Percentiles rank a stretch among this genome's conserved stretches.
These are phyloP conservation scores for Uromyces viciae-fabae DNA, from an alignment of 1,284 basidiomycete genomes.

Conservation along the genomic window DNA sequence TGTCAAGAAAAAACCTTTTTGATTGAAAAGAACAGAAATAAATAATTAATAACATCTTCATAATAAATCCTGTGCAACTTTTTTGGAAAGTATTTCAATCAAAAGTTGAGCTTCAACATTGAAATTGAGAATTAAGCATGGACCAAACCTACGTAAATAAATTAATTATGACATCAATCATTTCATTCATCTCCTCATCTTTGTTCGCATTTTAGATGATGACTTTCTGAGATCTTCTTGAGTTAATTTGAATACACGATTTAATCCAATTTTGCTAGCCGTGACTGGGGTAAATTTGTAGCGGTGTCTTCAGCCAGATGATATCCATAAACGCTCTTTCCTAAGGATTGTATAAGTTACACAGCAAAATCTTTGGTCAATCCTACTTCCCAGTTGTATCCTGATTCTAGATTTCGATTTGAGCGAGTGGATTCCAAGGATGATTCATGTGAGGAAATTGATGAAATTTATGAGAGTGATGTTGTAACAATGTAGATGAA, in stretches of 20 bases:
- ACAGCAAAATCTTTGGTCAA: slow-evolving; percentile 69
- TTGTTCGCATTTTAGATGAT: background rate
- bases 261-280: slow-evolving; percentile 70
- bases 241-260: slow-evolving; percentile 67
- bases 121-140: slow-evolving; percentile 43
- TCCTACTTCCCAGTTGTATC: slow-evolving; percentile 47
- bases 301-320: slow-evolving; percentile 86
- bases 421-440: slow-evolving; percentile 48
- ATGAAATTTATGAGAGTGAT: too few relatives aligned
- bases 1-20: too few relatives aligned
- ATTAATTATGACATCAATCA: slow-evolving; percentile 52
- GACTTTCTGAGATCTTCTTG: slow-evolving; percentile 37
- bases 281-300: slow-evolving; percentile 73
- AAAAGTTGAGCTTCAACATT: slow-evolving; percentile 38
- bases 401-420: slow-evolving; percentile 25
- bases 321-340: slow-evolving; percentile 82
- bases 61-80: slow-evolving; percentile 57
- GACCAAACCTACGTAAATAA: slow-evolving; percentile 53
- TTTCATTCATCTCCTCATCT: slow-evolving; percentile 52
- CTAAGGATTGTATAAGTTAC: slow-evolving; percentile 74
- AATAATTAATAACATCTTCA: slow-evolving; percentile 56
- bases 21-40: too few relatives aligned
- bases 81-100: slow-evolving; percentile 53
- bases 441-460: slow-evolving; percentile 50
- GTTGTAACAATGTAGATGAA: slow-evolving; percentile 41